These are phyloP conservation scores for Xylaria grammica DNA, from an alignment of 495 filamentous ascomycete genomes.

Conservation along the genomic window DNA sequence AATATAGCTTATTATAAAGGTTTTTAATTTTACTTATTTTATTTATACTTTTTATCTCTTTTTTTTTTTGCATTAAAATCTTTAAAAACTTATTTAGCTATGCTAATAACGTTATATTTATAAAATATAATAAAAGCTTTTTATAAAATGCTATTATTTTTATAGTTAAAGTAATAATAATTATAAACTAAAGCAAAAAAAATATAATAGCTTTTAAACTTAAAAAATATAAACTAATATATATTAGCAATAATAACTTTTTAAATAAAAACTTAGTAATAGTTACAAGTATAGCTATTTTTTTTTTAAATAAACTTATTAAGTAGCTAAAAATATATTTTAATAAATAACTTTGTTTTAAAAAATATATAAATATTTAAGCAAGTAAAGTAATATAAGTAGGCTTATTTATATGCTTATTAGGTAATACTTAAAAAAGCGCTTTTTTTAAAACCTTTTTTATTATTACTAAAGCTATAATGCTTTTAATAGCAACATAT, in stretches of 20 bases:
- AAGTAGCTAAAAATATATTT: too few species aligned
- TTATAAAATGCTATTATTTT: background rate
- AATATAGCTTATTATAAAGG: background rate
- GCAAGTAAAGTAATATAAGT: too few species aligned
- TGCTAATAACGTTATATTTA: background rate
- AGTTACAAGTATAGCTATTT: background rate
- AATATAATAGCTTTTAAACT: background rate
- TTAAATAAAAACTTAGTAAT: slow-evolving; percentile 1
- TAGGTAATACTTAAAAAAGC: too few species aligned
- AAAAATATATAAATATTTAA: too few species aligned
- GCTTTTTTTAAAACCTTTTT: too few species aligned
- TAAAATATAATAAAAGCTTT: background rate
- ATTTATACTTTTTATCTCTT: background rate
- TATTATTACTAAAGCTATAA: too few species aligned
- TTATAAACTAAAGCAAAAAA: background rate
- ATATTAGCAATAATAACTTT: background rate
- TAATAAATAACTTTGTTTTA: too few species aligned
- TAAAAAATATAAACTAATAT: background rate
- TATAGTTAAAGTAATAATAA: background rate
- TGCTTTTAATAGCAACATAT: too few species aligned
- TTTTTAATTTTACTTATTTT: background rate
- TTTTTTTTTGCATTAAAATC: background rate
- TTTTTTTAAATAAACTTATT: too few species aligned
- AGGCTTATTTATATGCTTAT: too few species aligned
- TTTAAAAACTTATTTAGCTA: background rate